phyloP scores from a whole-genome alignment of 2,329 filamentous ascomycete genomes.

The Diaporthe sp. region DNA sequence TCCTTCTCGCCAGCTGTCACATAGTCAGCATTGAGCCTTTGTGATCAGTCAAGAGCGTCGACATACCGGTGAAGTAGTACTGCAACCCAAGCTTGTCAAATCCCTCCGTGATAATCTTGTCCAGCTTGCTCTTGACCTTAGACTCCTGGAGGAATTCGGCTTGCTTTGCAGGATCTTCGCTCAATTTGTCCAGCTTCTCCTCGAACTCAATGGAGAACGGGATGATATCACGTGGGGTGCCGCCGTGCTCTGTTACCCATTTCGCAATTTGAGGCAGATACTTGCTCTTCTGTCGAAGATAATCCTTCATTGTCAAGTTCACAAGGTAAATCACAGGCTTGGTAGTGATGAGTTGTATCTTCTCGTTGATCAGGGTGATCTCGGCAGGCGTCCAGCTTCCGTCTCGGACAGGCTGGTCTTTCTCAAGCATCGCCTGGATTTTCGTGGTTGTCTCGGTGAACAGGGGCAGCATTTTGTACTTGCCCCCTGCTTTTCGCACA shows the following conservation, averaged over 20 bases:
- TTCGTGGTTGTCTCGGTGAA: conserved; percentile 60
- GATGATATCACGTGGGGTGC: conserved; percentile 56
- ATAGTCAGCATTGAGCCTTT: conserved; percentile 21
- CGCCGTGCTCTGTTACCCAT: conserved; percentile 61
- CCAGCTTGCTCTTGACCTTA: conserved; percentile 58
- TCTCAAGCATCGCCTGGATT: conserved; percentile 56
- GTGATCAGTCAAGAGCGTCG: background rate
- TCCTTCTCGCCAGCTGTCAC: conserved; percentile 58
- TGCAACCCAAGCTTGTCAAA: conserved; percentile 60
- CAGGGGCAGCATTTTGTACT: conserved; percentile 61
- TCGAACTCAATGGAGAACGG: conserved; percentile 62
- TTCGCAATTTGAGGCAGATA: conserved; percentile 60
- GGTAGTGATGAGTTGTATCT: conserved; percentile 61
- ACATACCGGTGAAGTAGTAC: conserved; percentile 59
- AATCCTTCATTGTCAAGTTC: conserved; percentile 63
- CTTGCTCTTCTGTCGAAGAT: conserved; percentile 61
- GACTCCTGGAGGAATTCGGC: conserved; percentile 55
- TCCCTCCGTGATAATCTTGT: conserved; percentile 60
- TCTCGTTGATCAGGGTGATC: conserved; percentile 61
- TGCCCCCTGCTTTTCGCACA: conserved; percentile 59
- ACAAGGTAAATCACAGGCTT: conserved; percentile 62
- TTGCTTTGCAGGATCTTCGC: conserved; percentile 53
- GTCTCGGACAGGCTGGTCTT: conserved; percentile 58
- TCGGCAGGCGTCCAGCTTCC: conserved; percentile 59
- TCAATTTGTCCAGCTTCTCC: conserved; percentile 57